Evolutionary conservation across 257 asterid species (phyloP).

Genomic region (Capsicum baccatum): DNA sequence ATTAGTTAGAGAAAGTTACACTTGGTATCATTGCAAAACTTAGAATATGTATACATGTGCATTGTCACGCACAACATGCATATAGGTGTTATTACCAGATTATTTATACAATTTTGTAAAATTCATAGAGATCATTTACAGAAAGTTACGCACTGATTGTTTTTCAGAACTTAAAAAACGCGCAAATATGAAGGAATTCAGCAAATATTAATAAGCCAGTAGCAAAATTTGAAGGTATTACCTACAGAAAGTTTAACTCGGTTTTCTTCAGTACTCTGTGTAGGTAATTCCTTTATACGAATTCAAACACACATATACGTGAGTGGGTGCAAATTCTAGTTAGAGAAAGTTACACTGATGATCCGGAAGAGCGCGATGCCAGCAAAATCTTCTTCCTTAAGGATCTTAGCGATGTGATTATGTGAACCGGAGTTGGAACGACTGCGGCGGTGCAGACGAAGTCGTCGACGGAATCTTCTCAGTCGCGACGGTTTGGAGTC

Average conservation of each 20-base stretch:
- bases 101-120: neutral
- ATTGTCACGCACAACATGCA: neutral
- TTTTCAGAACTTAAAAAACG: neutral
- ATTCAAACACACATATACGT: neutral
- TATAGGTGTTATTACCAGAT: neutral
- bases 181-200: neutral
- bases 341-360: slow-evolving; percentile 49
- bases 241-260: neutral
- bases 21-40: neutral
- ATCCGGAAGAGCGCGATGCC: slow-evolving; percentile 86
- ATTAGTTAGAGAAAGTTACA: neutral
- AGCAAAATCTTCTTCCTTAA: slow-evolving; percentile 74
- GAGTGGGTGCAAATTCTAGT: neutral
- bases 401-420: slow-evolving; percentile 44
- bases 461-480: slow-evolving; percentile 60
- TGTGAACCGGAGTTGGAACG: slow-evolving; percentile 44
- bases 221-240: neutral
- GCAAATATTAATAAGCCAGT: too few species aligned
- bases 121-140: neutral
- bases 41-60: neutral
- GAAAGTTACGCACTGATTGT: neutral
- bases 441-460: slow-evolving; percentile 54
- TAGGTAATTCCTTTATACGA: neutral
- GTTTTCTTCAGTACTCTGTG: too few species aligned
- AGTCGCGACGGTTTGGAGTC: slow-evolving; percentile 50